A percentile compares a stretch with the other conserved stretches of the same genome.
phyloP scores from a whole-genome alignment of 2,329 filamentous ascomycete species.

The Graphilbum sp. region DNA sequence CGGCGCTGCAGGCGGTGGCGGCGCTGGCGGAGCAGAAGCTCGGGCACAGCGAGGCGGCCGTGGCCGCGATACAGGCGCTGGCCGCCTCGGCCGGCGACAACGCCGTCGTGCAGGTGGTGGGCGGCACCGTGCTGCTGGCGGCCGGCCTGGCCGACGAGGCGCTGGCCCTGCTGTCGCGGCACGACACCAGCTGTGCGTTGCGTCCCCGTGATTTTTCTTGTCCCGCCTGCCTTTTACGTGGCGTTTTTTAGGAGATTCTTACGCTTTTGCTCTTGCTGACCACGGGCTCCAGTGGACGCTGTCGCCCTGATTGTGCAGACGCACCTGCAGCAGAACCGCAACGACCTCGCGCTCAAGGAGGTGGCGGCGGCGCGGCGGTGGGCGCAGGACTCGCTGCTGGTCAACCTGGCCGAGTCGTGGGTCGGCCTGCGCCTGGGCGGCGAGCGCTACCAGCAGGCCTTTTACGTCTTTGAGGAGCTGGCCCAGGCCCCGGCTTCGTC shows the following conservation, averaged over 20 bases:
- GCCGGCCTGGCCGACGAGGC: slow-evolving; percentile 76
- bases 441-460: slow-evolving; percentile 89
- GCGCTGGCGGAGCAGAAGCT: slow-evolving; percentile 53
- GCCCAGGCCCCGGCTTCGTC: slow-evolving; percentile 73
- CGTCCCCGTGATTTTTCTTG: slow-evolving; percentile 12
- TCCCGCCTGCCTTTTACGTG: no score
- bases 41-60: slow-evolving; percentile 45
- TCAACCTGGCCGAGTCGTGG: slow-evolving; percentile 94
- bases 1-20: slow-evolving; percentile 61
- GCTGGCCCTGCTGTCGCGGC: slow-evolving; percentile 59
- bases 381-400: slow-evolving; percentile 86
- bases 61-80: slow-evolving; percentile 49
- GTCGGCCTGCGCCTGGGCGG: slow-evolving; percentile 79
- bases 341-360: slow-evolving; percentile 81
- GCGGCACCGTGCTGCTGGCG: slow-evolving; percentile 66
- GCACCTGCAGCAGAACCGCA: slow-evolving; percentile 78
- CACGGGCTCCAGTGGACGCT: slow-evolving; percentile 38
- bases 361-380: slow-evolving; percentile 73
- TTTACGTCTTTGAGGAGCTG: slow-evolving; percentile 95
- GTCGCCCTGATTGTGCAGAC: slow-evolving; percentile 86
- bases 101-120: slow-evolving; percentile 62
- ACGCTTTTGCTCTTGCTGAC: background rate
- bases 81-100: slow-evolving; percentile 55
- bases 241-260: no score
- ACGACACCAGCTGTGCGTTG: slow-evolving; percentile 65